Conservation (phyloP, 176 grass and related monocot genomes). For the Tuctoria greenei region DNA sequence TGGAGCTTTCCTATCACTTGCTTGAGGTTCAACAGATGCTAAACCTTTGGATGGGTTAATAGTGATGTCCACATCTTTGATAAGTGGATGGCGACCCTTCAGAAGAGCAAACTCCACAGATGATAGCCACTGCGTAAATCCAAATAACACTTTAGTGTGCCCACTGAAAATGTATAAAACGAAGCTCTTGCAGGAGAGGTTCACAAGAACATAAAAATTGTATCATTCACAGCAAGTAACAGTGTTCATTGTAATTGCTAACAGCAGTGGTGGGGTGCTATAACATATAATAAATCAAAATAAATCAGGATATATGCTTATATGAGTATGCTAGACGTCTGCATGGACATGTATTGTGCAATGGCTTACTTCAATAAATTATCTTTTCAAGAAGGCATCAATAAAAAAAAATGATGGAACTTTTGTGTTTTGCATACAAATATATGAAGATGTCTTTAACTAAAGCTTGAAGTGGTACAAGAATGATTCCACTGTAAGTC, state of each 20-base stretch:
- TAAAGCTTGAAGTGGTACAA: constrained; percentile 21
- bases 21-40: constrained; percentile 60
- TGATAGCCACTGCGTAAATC: constrained; percentile 79
- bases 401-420: not conserved
- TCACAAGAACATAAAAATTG: constrained; percentile 14
- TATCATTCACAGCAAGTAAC: not conserved
- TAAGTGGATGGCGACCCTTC: constrained; percentile 95
- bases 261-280: constrained; percentile 14
- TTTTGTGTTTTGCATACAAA: not conserved
- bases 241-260: not conserved
- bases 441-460: not conserved
- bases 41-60: constrained; percentile 83
- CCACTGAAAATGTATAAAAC: constrained; percentile 11
- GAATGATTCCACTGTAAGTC: constrained; percentile 3
- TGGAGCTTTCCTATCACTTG: constrained; percentile 33
- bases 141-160: constrained; percentile 35
- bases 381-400: not conserved
- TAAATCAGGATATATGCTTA: not conserved
- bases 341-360: not conserved
- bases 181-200: constrained; percentile 12
- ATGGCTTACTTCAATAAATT: not conserved
- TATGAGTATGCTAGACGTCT: not conserved
- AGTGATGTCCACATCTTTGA: constrained; percentile 82
- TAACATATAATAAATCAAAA: constrained; percentile 7
- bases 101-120: constrained; percentile 88